Evolutionary conservation across 768 basidiomycete species (phyloP).

Genomic region (Lactifluus hygrophoroides): DNA sequence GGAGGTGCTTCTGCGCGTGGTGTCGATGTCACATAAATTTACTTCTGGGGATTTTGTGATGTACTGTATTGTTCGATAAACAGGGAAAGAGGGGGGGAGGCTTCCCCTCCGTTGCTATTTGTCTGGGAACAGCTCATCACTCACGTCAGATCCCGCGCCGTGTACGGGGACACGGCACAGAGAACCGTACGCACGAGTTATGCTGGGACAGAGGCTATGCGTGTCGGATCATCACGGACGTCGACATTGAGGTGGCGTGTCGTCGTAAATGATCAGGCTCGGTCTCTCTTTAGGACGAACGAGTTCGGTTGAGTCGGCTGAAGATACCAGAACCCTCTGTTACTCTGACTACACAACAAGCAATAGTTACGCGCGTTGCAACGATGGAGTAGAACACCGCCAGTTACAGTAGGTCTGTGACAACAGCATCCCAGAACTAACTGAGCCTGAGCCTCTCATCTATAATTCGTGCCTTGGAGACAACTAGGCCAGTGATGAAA

Average conservation of each 20-base stretch:
- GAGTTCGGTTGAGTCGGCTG: neutral
- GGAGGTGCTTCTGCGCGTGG: neutral
- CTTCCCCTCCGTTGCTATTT: neutral
- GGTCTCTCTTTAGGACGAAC: neutral
- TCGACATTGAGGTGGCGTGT: neutral
- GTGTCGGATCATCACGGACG: neutral
- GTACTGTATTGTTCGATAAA: neutral
- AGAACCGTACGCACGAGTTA: neutral
- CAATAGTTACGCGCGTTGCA: neutral
- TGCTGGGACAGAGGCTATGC: neutral
- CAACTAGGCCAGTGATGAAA: neutral
- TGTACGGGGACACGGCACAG: too few species aligned
- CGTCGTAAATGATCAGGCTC: neutral
- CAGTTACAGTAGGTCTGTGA: neutral
- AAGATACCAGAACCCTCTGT: neutral
- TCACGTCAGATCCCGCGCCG: too few species aligned
- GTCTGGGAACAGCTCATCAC: neutral
- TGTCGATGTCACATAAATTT: neutral
- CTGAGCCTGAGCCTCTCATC: too few species aligned
- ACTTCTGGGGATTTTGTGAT: neutral
- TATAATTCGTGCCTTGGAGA: too few species aligned
- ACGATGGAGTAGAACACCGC: neutral
- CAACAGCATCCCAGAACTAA: too few species aligned
- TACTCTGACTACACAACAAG: neutral
- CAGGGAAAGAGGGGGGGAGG: neutral